Percentiles rank a stretch among this genome's conserved stretches.
Evolutionary conservation across 176 grass and related monocot species (phyloP).

Genomic region (Aegilops sharonensis): DNA sequence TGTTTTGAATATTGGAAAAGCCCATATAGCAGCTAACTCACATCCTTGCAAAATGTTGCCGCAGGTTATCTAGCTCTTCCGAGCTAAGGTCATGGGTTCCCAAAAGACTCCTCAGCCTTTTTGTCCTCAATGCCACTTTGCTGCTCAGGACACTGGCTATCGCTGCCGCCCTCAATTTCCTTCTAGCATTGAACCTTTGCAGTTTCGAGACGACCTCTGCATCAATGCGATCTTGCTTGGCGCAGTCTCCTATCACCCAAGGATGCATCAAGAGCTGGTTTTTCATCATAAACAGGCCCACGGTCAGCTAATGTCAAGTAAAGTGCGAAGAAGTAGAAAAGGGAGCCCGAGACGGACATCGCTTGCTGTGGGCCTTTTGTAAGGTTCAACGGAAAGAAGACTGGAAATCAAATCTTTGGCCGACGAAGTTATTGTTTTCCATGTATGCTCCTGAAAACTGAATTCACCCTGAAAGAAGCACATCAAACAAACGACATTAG

Average conservation of each 20-base stretch:
- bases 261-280: conserved; percentile 61
- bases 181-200: conserved; percentile 67
- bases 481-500: background rate
- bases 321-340: background rate
- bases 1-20: background rate
- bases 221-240: conserved; percentile 64
- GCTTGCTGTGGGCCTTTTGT: conserved; percentile 59
- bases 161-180: conserved; percentile 59
- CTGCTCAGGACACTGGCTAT: conserved; percentile 71
- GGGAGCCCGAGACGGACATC: conserved; percentile 41
- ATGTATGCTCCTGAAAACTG: conserved; percentile 62
- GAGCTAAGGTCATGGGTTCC: conserved; percentile 65
- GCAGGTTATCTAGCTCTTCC: conserved; percentile 60
- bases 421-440: conserved; percentile 64
- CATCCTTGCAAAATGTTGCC: conserved; percentile 54
- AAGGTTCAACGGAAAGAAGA: conserved; percentile 61
- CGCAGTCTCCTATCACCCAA: conserved; percentile 70
- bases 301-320: background rate
- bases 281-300: background rate
- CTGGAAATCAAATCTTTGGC: conserved; percentile 66
- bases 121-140: conserved; percentile 63
- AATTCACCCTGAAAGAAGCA: conserved; percentile 53
- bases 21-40: conserved; percentile 25
- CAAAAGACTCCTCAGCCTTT: conserved; percentile 52
- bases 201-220: conserved; percentile 74